A percentile compares a stretch with the other conserved stretches of the same genome.
These are phyloP conservation scores for Plasmodium vivax DNA, from an alignment of 169 alveolate species.

Conservation along the genomic window DNA sequence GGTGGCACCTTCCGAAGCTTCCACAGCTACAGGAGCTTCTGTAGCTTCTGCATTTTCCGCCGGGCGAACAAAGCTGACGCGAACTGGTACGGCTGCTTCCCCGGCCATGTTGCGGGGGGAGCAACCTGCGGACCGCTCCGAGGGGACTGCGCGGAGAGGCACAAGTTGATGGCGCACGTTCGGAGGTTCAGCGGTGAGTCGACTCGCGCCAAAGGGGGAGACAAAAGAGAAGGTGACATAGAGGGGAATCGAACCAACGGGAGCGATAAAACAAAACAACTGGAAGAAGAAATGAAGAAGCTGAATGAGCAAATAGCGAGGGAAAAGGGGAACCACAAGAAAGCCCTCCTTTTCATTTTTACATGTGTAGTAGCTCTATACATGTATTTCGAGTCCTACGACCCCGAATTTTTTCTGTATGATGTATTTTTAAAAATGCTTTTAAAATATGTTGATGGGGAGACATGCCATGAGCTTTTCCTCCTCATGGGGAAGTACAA, in stretches of 20 bases:
- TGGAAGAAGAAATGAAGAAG: slow-evolving; percentile 30
- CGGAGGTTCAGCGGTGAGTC: background rate
- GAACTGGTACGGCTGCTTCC: background rate
- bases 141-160: background rate
- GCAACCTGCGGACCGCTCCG: background rate
- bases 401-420: slow-evolving; percentile 76
- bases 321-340: slow-evolving; percentile 39
- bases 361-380: slow-evolving; percentile 32
- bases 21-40: too few relatives aligned
- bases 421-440: slow-evolving; percentile 71
- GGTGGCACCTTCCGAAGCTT: background rate
- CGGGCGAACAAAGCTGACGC: background rate
- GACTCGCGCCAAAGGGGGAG: background rate
- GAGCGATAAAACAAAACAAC: background rate
- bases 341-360: slow-evolving; percentile 20
- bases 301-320: slow-evolving; percentile 20
- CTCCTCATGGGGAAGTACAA: slow-evolving; percentile 76
- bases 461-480: slow-evolving; percentile 79
- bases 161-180: background rate
- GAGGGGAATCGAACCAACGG: background rate
- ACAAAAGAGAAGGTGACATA: background rate
- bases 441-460: slow-evolving; percentile 82
- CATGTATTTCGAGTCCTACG: slow-evolving; percentile 57
- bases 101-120: background rate
- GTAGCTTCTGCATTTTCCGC: too few relatives aligned